Conservation (phyloP, 306 rosid species). For the Lablab purpureus region DNA sequence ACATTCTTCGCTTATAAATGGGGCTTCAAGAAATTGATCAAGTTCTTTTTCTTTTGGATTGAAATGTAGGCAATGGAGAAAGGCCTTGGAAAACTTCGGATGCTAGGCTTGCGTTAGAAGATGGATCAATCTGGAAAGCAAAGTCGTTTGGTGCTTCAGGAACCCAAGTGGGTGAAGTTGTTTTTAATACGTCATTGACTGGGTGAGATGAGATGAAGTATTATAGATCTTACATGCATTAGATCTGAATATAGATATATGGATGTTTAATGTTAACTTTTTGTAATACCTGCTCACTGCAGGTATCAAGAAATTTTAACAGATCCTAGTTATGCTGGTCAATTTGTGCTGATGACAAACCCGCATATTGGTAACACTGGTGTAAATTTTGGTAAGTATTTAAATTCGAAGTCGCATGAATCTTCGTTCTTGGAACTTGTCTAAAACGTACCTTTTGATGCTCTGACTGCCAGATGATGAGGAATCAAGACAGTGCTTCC, state of each 20-base stretch:
- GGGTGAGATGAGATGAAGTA: constrained; percentile 63
- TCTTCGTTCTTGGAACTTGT: constrained; percentile 32
- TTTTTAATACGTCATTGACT: constrained; percentile 88
- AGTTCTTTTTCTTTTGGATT: not conserved
- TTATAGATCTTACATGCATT: not conserved
- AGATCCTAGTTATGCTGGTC: constrained; percentile 96
- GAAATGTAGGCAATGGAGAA: constrained; percentile 61
- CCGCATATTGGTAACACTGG: constrained; percentile 96
- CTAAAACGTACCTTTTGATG: not conserved
- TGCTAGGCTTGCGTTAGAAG: constrained; percentile 89
- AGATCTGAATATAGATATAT: not conserved
- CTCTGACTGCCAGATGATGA: constrained; percentile 73
- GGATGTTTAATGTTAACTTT: not conserved
- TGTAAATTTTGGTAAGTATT: constrained; percentile 75
- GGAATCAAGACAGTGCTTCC: constrained; percentile 81
- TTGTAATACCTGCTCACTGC: not conserved
- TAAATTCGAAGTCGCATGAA: not conserved
- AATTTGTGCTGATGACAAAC: constrained; percentile 92
- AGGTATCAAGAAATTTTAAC: constrained; percentile 98
- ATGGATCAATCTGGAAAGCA: constrained; percentile 93
- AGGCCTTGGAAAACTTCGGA: constrained; percentile 94
- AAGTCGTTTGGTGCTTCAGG: constrained; percentile 94
- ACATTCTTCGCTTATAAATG: not conserved
- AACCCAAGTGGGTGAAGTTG: constrained; percentile 98
- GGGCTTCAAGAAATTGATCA: constrained; percentile 28